Percentiles rank a stretch among this genome's conserved stretches.
Conservation (phyloP, 305 asterid species). For the Fraxinus dipetala region DNA sequence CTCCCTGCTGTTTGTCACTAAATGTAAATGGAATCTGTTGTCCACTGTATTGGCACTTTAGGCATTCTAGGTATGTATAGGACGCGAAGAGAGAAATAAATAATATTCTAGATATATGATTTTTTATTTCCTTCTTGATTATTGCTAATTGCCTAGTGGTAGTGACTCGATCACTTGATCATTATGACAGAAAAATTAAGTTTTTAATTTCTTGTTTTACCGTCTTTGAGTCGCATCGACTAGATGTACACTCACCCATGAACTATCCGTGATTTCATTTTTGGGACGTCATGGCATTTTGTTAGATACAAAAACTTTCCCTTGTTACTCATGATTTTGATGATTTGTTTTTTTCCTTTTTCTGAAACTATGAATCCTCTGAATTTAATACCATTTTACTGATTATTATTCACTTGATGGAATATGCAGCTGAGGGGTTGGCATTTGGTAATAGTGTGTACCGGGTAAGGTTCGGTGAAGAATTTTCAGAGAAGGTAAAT, state of each 20-base stretch:
- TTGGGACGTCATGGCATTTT: not conserved
- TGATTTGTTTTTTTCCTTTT: not conserved
- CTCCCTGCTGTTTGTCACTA: not conserved
- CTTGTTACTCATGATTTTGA: not conserved
- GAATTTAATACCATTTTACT: not conserved
- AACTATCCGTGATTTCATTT: not conserved
- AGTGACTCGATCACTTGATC: not conserved
- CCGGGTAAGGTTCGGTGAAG: slow-evolving; percentile 80
- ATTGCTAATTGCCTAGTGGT: slow-evolving; percentile 9
- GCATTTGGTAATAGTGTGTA: slow-evolving; percentile 79
- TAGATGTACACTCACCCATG: not conserved
- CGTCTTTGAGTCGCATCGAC: not conserved
- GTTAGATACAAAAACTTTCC: not conserved
- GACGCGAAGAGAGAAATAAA: not conserved
- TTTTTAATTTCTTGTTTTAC: not conserved
- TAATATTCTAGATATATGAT: not conserved
- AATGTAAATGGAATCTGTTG: not conserved
- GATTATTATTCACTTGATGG: not conserved
- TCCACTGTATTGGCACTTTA: not conserved
- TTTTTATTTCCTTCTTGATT: not conserved
- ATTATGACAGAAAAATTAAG: not conserved
- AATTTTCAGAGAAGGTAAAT: slow-evolving; percentile 63
- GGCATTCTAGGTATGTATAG: not conserved
- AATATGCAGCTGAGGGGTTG: slow-evolving; percentile 80
- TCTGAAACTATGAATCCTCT: not conserved